Evolutionary conservation across 2,329 filamentous ascomycete species (phyloP).

Genomic region (Macrophomina pseudophaseolina): DNA sequence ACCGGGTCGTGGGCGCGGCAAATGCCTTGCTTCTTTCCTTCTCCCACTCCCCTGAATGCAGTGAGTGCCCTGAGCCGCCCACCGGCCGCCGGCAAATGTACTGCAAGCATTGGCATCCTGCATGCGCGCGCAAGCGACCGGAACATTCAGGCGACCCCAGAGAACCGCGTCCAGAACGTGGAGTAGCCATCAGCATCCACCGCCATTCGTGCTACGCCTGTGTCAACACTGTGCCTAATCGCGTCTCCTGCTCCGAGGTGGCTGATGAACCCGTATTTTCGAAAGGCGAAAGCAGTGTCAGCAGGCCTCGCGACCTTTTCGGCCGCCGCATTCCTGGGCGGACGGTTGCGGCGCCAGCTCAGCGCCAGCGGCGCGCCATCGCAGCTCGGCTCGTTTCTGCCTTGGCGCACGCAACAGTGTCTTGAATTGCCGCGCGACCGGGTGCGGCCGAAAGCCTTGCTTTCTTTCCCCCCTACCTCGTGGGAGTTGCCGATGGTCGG

Average conservation of each 20-base stretch:
- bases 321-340: neutral
- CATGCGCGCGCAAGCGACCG: neutral
- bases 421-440: neutral
- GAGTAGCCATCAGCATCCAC: neutral
- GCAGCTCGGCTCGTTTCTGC: neutral
- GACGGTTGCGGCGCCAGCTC: neutral
- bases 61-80: neutral
- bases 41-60: neutral
- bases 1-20: constrained; percentile 19
- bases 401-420: neutral
- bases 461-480: neutral
- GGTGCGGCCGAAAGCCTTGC: neutral
- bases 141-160: constrained; percentile 14
- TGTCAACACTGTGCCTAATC: neutral
- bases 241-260: neutral
- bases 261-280: neutral
- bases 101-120: neutral
- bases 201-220: neutral
- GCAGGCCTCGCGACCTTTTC: neutral
- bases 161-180: neutral
- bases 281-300: neutral
- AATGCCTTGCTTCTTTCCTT: neutral
- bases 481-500: neutral
- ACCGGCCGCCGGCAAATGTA: neutral
- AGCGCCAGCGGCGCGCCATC: too few species aligned